Conservation (phyloP, 1,284 basidiomycete species). For the Mycena citricolor region DNA sequence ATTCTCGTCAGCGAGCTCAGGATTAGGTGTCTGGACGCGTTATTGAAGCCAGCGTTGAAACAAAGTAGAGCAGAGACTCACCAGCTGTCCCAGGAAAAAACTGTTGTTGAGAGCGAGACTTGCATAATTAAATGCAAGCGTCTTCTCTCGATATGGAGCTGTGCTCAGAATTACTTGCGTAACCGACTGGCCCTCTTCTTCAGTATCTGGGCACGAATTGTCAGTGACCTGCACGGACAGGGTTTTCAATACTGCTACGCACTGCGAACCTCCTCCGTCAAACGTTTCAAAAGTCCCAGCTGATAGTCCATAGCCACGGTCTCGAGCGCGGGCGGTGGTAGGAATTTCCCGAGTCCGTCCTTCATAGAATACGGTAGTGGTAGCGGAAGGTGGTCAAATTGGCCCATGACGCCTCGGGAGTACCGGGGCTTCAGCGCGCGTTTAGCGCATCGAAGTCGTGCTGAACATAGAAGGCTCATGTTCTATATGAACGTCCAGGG, state of each 20-base stretch:
- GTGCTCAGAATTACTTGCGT: conserved; percentile 77
- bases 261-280: conserved; percentile 77
- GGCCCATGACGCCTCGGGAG: conserved; percentile 38
- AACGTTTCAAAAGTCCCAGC: conserved; percentile 70
- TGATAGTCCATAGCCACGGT: conserved; percentile 80
- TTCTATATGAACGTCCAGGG: neutral
- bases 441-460: conserved; percentile 12
- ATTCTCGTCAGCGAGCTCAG: conserved; percentile 41
- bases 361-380: conserved; percentile 65
- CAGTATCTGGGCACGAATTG: conserved; percentile 45
- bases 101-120: conserved; percentile 92
- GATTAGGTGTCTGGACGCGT: conserved; percentile 17
- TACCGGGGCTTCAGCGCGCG: conserved; percentile 22
- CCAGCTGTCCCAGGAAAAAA: conserved; percentile 88
- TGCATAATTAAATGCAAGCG: conserved; percentile 89
- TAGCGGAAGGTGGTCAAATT: conserved; percentile 48
- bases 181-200: conserved; percentile 59
- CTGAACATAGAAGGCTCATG: conserved; percentile 22
- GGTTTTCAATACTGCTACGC: conserved; percentile 28
- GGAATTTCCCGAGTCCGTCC: conserved; percentile 71
- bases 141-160: conserved; percentile 59
- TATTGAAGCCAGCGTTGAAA: conserved; percentile 11
- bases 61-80: conserved; percentile 42
- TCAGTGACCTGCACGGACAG: conserved; percentile 1
- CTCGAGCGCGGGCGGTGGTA: conserved; percentile 66